Base-by-base conservation (phyloP, 805 yeast species). In the Candida quercuum region DNA sequence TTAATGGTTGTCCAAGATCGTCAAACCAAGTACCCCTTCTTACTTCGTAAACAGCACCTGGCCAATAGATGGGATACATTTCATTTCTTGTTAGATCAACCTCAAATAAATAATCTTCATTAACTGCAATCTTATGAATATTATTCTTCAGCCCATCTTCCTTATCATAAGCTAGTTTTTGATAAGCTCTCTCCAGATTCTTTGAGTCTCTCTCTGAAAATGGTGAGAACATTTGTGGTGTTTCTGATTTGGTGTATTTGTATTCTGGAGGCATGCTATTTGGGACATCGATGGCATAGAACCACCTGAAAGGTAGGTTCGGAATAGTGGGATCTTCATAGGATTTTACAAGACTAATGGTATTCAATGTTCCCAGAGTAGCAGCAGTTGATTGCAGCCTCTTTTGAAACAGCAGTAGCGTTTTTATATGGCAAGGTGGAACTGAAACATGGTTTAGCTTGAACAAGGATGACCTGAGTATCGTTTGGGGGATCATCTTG, bases 1-100 rank as follows among this genome's bases (percentile, higher is more conserved):
- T 51, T 20, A 86, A 59, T 0, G 94, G 94, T 5, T 52, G 51
- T 1, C 76, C 76, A 35, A 74, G 74, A 9, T 71, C 54, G 26
- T 67, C 61, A 55, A 86, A 87, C 98, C 98, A 91, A 1, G 78
- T 57, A 1, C 96, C 96, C 38, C 97, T 64, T 32, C 96, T 67
- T 1, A 91, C 82, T 42, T 85, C 88, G 54, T 79, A 91, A 0
- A 66, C 62, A 0, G 96, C 93, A 1, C 97, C 97, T 7, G 76
- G 78, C 97, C 97, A 91, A 56, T 79, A 91, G 0, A 80, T 72
- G 0, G 98, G 94, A 3, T 61, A 46, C 49, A 89, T 57, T 34
- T 68, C 69, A 59, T 78, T 69, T 6, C 62, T 58, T 1, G 53
- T 44, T 16, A 91, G 42, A 50, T 86, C 77, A 5, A 87, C 96